Percentiles rank a stretch among this genome's conserved stretches.
Conservation (phyloP, 106 monocot genomes). For the Narthecium ossifragum region DNA sequence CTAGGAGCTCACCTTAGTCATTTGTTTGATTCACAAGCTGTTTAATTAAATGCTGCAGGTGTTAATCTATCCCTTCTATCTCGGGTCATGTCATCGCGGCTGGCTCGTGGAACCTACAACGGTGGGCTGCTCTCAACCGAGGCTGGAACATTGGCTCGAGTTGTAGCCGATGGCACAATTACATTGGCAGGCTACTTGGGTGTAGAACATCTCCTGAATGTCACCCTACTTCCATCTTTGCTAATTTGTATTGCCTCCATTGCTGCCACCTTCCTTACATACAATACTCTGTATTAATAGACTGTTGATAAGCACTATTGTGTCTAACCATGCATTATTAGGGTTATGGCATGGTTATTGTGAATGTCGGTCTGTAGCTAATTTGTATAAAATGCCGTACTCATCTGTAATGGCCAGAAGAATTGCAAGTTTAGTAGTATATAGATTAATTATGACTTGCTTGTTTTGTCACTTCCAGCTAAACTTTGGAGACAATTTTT, state of each 20-base stretch:
- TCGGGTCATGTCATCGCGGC: constrained; percentile 38
- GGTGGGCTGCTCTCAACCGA: constrained; percentile 44
- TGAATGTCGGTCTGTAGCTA: too few relatives aligned
- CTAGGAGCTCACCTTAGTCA: too few relatives aligned
- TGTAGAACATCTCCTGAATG: constrained; percentile 24
- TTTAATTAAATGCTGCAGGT: constrained; percentile 20
- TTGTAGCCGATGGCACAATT: constrained; percentile 40
- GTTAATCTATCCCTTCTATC: constrained; percentile 49
- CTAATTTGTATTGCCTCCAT: constrained; percentile 32
- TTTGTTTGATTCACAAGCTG: too few relatives aligned
- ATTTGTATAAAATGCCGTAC: too few relatives aligned
- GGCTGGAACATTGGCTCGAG: constrained; percentile 47
- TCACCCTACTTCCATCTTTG: constrained; percentile 29
- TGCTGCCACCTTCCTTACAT: constrained; percentile 23
- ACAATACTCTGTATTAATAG: constrained; percentile 31
- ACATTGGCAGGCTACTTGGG: constrained; percentile 44
- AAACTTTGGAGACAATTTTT: too few relatives aligned
- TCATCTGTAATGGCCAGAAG: too few relatives aligned
- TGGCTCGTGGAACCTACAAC: constrained; percentile 52
- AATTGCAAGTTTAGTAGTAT: too few relatives aligned
- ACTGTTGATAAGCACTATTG: too few relatives aligned
- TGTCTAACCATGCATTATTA: too few relatives aligned
- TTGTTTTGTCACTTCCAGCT: too few relatives aligned
- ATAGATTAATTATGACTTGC: too few relatives aligned
- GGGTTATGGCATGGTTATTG: too few relatives aligned